Percentiles rank a stretch among this genome's conserved stretches.
These are phyloP conservation scores for Annulohypoxylon maeteangense DNA, from an alignment of 495 filamentous ascomycete genomes.

Conservation along the genomic window DNA sequence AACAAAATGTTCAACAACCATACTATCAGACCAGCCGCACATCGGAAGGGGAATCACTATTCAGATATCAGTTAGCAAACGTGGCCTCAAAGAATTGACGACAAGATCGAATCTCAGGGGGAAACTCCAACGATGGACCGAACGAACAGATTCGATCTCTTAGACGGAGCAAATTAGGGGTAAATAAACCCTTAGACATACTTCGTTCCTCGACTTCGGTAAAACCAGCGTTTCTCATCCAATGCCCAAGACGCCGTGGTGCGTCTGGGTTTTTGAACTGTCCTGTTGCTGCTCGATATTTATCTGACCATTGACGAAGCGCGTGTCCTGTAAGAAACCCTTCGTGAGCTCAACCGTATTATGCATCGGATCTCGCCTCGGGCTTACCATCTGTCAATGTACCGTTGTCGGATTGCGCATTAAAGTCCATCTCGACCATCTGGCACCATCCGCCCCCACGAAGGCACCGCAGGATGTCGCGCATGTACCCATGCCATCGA, in stretches of 20 bases:
- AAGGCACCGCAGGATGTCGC: constrained; percentile 72
- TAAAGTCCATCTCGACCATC: constrained; percentile 88
- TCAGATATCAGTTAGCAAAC: constrained; percentile 23
- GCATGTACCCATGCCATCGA: constrained; percentile 83
- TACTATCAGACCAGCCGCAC: constrained; percentile 80
- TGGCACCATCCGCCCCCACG: constrained; percentile 84
- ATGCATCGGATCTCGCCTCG: background rate
- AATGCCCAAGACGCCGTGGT: constrained; percentile 67
- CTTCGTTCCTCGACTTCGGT: constrained; percentile 71
- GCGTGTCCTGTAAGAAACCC: constrained; percentile 64
- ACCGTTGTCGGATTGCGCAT: constrained; percentile 91
- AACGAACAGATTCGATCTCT: background rate
- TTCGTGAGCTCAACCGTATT: constrained; percentile 8
- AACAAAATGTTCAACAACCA: constrained; percentile 31
- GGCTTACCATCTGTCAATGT: constrained; percentile 70
- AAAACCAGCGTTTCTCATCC: constrained; percentile 76
- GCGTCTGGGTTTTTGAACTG: constrained; percentile 77
- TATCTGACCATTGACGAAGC: constrained; percentile 76
- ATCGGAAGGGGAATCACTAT: constrained; percentile 75
- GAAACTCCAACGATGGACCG: background rate
- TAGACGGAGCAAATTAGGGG: constrained; percentile 4
- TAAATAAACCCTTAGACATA: constrained; percentile 18
- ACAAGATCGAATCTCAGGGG: background rate
- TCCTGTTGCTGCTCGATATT: constrained; percentile 72
- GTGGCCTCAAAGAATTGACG: background rate